Conservation (phyloP, 805 yeast species). For the Metschnikowia koreensis region DNA sequence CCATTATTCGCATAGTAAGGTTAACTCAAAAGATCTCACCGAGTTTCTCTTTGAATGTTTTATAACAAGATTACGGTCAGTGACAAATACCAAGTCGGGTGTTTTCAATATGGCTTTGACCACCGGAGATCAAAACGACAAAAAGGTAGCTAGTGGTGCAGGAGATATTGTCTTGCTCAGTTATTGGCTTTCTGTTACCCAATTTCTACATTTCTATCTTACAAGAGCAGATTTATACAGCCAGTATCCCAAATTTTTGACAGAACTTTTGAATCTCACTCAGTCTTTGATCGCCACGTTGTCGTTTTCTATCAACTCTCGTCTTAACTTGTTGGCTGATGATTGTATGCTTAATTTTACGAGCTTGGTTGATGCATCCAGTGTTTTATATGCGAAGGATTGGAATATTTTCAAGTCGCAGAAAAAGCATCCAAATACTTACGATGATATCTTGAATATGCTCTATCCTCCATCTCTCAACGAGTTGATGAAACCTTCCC, state of each 20-base stretch:
- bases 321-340: conserved; percentile 57
- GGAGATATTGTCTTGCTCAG: conserved; percentile 72
- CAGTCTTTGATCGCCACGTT: conserved; percentile 66
- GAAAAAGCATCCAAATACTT: conserved; percentile 46
- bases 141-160: conserved; percentile 25
- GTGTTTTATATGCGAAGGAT: conserved; percentile 70
- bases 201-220: conserved; percentile 74
- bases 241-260: conserved; percentile 56
- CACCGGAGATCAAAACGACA: conserved; percentile 16
- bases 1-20: conserved; percentile 62
- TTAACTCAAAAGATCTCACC: conserved; percentile 54
- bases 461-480: conserved; percentile 81
- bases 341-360: conserved; percentile 72
- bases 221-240: conserved; percentile 59
- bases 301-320: conserved; percentile 61
- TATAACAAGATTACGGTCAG: conserved; percentile 58
- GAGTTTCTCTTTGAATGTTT: conserved; percentile 60
- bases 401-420: conserved; percentile 53
- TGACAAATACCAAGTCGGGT: conserved; percentile 60
- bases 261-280: conserved; percentile 51
- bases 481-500: conserved; percentile 85
- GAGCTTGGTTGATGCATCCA: conserved; percentile 78
- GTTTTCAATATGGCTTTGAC: conserved; percentile 44
- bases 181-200: conserved; percentile 84
- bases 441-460: conserved; percentile 72